Evolutionary conservation across 1,284 basidiomycete genomes (phyloP), one percentile per base, ranked within the genome.

Genomic region (Coniophora puteana): DNA sequence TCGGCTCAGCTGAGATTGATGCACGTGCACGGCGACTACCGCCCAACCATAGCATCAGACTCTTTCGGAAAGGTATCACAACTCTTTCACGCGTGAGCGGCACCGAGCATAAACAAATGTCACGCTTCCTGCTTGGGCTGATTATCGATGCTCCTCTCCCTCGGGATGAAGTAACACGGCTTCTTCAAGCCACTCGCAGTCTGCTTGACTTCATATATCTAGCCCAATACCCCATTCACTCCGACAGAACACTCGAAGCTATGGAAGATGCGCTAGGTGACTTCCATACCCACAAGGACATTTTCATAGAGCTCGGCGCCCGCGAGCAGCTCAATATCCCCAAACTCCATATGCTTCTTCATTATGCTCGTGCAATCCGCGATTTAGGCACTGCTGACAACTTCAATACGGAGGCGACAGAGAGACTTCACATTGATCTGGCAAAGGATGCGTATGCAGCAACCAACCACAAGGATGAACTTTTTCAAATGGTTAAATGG

Each of bases 401-500:
- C 2, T 38, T 28, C 24, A 38, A 38, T 7, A 29, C 26, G 22
- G 37, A 38, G 37, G n/a, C 27, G 10, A 14, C 37, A 16, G 27
- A 38, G 25, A n/a, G 37, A n/a, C 25, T 29, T 14, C 27, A 38
- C 20, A 38, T 38, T 18, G 37, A 38, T 18, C 29, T 14, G 12
- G 26, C 37, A 5, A 38, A 38, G 27, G 22, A 26, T 5, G 37
- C 53, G 0, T 65, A 63, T 30, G 46, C 53, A 4, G 54, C 62
- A 1, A 58, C 55, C 4, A 67, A 66, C 41, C 50, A 46, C 8
- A 58, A 59, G 18, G 55, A 66, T 16, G 56, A 63, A 31, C 51
- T 56, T 21, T 14, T 46, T 1, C 64, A 66, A 30, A 69, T 69
- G 67, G 59, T 57, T 0, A 13, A 26, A 1, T 68, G 66, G 66